These are phyloP conservation scores for Carallia brachiata DNA, from an alignment of 345 rosid genomes.

Conservation along the genomic window DNA sequence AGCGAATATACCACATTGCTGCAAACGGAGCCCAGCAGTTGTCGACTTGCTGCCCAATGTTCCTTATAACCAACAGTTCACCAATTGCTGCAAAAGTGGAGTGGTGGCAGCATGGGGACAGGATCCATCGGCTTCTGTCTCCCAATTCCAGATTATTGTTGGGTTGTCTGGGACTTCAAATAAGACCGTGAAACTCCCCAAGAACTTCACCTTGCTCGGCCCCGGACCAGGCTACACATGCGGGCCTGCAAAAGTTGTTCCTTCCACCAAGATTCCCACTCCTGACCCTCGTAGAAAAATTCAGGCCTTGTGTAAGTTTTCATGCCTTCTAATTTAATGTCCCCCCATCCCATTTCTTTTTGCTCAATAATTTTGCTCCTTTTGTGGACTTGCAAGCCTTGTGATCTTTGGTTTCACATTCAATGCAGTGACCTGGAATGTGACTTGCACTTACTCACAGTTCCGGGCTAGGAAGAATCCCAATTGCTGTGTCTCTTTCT, in stretches of 20 bases:
- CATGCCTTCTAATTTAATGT: background rate
- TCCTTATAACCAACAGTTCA: conserved; percentile 72
- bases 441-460: conserved; percentile 88
- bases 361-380: too few species aligned
- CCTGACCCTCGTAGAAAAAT: conserved; percentile 61
- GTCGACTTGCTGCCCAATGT: conserved; percentile 80
- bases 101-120: conserved; percentile 75
- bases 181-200: conserved; percentile 78
- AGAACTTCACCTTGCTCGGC: conserved; percentile 79
- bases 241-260: conserved; percentile 73
- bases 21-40: conserved; percentile 67
- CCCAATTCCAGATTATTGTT: conserved; percentile 72
- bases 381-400: too few species aligned
- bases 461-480: conserved; percentile 68
- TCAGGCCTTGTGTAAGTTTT: conserved; percentile 73
- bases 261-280: conserved; percentile 58
- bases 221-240: conserved; percentile 91
- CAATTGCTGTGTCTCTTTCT: conserved; percentile 79
- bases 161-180: conserved; percentile 78
- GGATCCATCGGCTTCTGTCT: conserved; percentile 67
- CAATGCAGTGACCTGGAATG: conserved; percentile 87
- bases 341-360: too few species aligned
- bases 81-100: conserved; percentile 93
- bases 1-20: conserved; percentile 75
- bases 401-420: background rate